These are phyloP conservation scores for Cyberlindnera americana DNA, from an alignment of 805 yeast species.

Conservation along the genomic window DNA sequence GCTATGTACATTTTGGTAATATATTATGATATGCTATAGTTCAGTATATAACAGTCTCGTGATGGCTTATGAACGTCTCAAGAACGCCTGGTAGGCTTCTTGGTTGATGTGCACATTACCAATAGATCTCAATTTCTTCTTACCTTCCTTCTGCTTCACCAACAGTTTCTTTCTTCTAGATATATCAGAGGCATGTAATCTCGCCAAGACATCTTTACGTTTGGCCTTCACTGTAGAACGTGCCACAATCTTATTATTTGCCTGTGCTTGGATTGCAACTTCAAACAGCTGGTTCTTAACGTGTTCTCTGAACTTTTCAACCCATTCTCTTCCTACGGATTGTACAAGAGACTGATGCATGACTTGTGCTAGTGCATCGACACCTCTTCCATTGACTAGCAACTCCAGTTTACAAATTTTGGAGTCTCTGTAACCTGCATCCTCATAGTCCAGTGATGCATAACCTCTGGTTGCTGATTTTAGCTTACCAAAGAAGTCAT, in stretches of 20 bases:
- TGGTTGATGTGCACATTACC: slow-evolving; percentile 78
- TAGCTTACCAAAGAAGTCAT: slow-evolving; percentile 91
- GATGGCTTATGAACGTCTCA: slow-evolving; percentile 35
- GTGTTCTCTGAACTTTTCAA: slow-evolving; percentile 73
- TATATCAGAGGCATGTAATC: slow-evolving; percentile 89
- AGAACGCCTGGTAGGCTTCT: slow-evolving; percentile 86
- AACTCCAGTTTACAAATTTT: slow-evolving; percentile 86
- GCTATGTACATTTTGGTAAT: too few relatives aligned
- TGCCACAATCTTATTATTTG: slow-evolving; percentile 76
- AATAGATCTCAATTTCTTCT: slow-evolving; percentile 72
- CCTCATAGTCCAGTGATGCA: slow-evolving; percentile 93
- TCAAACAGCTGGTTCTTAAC: slow-evolving; percentile 83
- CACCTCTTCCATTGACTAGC: slow-evolving; percentile 81
- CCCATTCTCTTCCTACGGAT: slow-evolving; percentile 75
- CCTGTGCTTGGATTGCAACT: slow-evolving; percentile 87
- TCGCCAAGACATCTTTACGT: slow-evolving; percentile 92
- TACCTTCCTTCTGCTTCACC: slow-evolving; percentile 90
- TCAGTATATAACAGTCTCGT: too few relatives aligned
- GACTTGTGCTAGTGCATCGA: slow-evolving; percentile 90
- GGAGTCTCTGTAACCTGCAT: slow-evolving; percentile 77
- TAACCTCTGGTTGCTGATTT: slow-evolving; percentile 89
- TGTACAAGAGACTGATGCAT: slow-evolving; percentile 81
- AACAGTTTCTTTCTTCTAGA: slow-evolving; percentile 85
- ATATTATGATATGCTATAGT: too few relatives aligned
- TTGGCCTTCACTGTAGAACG: slow-evolving; percentile 92